Base-by-base conservation (phyloP, 2,329 filamentous ascomycete genomes). In the Ophiostoma piceae region DNA sequence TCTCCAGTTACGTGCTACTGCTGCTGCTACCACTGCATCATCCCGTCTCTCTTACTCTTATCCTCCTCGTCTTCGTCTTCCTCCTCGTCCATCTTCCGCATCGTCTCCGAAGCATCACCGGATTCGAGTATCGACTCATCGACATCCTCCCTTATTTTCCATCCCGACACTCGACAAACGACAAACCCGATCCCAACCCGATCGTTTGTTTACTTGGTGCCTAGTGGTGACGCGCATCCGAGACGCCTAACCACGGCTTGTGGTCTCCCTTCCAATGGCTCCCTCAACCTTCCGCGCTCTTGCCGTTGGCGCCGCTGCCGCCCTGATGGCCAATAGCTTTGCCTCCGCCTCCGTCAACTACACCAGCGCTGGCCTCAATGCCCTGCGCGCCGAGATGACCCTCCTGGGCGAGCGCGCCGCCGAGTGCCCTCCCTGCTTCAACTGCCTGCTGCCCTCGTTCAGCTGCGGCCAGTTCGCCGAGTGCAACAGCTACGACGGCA, bases 371-470 rank as follows among this genome's bases (percentile, higher is more conserved):
- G 84, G 85, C 67, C 77, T 84, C 73, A 86, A 87, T 74, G 87
- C 85, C 80, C 82, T 86, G 77, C 86, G 83, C 75, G 86, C 87
- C 60, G 87, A 91, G 77, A 83, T 93, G 77, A 85, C 89, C 51
- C 81, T 94, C 66, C 86, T 92, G 80, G 90, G 87, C 74, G 51
- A 68, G 32, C 88, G 90, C 75, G 87, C 92, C 67, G 90, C 92
- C 7, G 86, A 86, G 76, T 95, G 92, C 77, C 92, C 92, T 68
- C 92, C 92, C 76, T 95, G 88, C 83, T 99, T 99, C 85, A 98
- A 99, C 86, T 99, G 95, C 82, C 91, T 97, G 71, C 87, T 99
- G 19, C 94, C 95, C 37, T 92, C 92, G 73, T 96, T 97, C 79
- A 89, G 88, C 73, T 99, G 95, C 79, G 88, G 92, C 73, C 95